Evolutionary conservation across 768 basidiomycete genomes (phyloP), one percentile per base, ranked within the genome.

Genomic region (Coprinopsis strossmayeri): DNA sequence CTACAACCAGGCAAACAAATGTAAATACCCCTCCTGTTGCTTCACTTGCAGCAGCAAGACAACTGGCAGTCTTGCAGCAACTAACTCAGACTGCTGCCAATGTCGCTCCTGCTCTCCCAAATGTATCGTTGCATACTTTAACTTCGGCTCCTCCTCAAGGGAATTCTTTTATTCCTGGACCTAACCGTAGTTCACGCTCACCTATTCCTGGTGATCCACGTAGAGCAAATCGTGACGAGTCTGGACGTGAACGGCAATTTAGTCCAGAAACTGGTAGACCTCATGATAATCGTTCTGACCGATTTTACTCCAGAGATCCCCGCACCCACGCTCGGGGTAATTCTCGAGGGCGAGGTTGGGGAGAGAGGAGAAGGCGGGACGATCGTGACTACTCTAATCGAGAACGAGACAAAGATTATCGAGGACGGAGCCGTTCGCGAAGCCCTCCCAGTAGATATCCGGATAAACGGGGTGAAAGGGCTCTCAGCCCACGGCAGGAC

Each of bases 1-100:
- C 13, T 34, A 40, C 11, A 46, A 41, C 30, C 45, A 84, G 82
- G 69, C 84, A 84, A 83, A 78, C 68, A 78, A 59, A 62, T 52
- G 59, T 79, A 81, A 85, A 80, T 59, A 77, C 64, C 32, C 42
- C 64, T 34, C 59, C 68, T 25, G 45, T 62, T 45, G 53, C 66
- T 34, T 61, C 61, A 48, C 66, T 78, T 57, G 77, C 78, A 53
- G 64, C 76, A 45, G 66, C 71, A 52, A n/a, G n/a, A n/a, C 84
- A 85, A 61, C 68, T 91, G 48, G 81, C 84, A 41, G 69, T 87
- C 55, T 69, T 92, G 58, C 87, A 89, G 60, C 87, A 88, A 61
- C 74, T 91, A 61, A 74, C 86, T 46, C 79, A 81, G 58, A 76
- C 77, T 57, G 77, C 82, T 61, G 55, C 62, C 9, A 42, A 42